Evolutionary conservation across 2,329 filamentous ascomycete genomes (phyloP).

Genomic region (Lecanosticta acicola): DNA sequence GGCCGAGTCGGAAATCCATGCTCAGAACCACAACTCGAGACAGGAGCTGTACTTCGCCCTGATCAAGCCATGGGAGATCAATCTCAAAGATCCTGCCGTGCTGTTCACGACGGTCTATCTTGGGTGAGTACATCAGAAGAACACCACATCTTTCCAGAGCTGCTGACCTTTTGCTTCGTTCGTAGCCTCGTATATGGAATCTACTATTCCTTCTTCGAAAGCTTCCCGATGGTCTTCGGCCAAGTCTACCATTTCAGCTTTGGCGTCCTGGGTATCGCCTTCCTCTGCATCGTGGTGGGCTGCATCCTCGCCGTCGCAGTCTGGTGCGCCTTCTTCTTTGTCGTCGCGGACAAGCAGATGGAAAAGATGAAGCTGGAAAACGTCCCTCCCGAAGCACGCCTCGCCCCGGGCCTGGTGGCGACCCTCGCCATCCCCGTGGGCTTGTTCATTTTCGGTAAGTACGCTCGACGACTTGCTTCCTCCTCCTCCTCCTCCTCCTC

Average conservation of each 20-base stretch:
- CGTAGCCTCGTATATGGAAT: conserved; percentile 45
- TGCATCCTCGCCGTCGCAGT: conserved; percentile 23
- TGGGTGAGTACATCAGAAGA: conserved; percentile 15
- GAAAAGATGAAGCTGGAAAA: conserved; percentile 22
- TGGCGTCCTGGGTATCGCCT: conserved; percentile 12
- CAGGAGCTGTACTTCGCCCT: conserved; percentile 44
- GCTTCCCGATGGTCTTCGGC: conserved; percentile 60
- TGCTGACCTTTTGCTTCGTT: not conserved
- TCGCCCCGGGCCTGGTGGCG: conserved; percentile 29
- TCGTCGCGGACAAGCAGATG: conserved; percentile 17
- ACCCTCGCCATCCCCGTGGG: conserved; percentile 29
- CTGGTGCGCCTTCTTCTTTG: conserved; percentile 30
- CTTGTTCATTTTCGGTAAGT: conserved; percentile 34
- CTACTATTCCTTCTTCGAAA: conserved; percentile 59
- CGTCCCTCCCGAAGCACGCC: conserved; percentile 26
- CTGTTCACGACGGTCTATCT: conserved; percentile 59
- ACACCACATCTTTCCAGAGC: not conserved
- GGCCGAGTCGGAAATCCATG: conserved; percentile 54
- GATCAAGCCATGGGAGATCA: conserved; percentile 54
- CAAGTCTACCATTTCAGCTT: conserved; percentile 55
- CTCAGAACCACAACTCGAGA: not conserved
- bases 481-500: no score
- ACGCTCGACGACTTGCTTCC: no score
- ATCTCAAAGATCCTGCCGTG: conserved; percentile 47
- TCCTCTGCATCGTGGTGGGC: conserved; percentile 45